Percentiles rank a stretch among this genome's conserved stretches.
These are phyloP conservation scores for Fusarium tuaranense DNA, from an alignment of 2,329 filamentous ascomycete genomes.

Conservation along the genomic window DNA sequence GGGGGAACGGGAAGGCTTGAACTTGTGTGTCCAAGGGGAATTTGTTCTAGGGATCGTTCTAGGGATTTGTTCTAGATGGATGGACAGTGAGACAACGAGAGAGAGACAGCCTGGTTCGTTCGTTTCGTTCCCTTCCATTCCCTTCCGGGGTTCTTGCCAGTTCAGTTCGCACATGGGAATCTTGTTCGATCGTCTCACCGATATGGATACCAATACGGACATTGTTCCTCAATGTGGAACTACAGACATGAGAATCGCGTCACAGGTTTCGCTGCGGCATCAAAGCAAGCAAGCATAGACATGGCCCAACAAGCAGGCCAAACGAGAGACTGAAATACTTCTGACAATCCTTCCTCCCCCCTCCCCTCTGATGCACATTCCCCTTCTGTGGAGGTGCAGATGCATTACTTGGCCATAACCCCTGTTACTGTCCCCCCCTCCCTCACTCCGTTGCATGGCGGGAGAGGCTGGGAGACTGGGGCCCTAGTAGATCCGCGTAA, in stretches of 20 bases:
- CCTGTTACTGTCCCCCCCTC: conserved; percentile 2
- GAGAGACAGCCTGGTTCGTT: not conserved
- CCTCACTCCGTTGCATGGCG: conserved; percentile 15
- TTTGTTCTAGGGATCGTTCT: not conserved
- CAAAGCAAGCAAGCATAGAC: not conserved
- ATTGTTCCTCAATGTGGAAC: conserved; percentile 21
- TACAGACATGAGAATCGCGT: conserved; percentile 7
- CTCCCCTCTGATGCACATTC: conserved; percentile 15
- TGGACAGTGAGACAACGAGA: conserved; percentile 9
- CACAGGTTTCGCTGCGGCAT: conserved; percentile 1
- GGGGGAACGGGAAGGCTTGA: not conserved
- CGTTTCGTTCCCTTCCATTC: not conserved
- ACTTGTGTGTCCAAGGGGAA: not conserved
- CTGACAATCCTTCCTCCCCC: conserved; percentile 6
- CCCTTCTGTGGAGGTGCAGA: conserved; percentile 32
- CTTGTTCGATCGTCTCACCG: conserved; percentile 9
- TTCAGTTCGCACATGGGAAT: not conserved
- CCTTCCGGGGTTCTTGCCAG: not conserved
- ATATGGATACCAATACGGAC: conserved; percentile 8
- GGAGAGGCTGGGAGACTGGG: conserved; percentile 28
- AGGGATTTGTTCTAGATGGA: not conserved
- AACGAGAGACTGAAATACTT: too few relatives aligned
- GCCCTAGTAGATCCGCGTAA: not conserved
- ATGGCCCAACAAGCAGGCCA: not conserved
- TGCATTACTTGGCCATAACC: conserved; percentile 19